Evolutionary conservation across 169 alveolate genomes (phyloP).

Genomic region (Condylostoma magnum): DNA sequence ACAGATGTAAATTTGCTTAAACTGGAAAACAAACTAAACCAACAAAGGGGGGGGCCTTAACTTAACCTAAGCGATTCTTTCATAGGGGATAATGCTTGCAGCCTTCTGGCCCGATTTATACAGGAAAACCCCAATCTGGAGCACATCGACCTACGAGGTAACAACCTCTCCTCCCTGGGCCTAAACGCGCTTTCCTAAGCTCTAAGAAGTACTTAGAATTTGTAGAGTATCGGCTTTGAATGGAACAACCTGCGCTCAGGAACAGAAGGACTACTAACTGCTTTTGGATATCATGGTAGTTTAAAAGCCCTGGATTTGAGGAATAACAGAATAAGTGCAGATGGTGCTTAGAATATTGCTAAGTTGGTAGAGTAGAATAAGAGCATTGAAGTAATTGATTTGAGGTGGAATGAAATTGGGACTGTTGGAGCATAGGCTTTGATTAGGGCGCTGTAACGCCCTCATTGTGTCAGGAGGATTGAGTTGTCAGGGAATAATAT

Average conservation of each 20-base stretch:
- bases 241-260: constrained; percentile 27
- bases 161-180: constrained; percentile 28
- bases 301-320: constrained; percentile 15
- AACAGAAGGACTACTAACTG: not conserved
- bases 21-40: constrained; percentile 17
- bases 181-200: not conserved
- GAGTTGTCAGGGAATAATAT: constrained; percentile 32
- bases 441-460: not conserved
- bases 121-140: constrained; percentile 4
- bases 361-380: constrained; percentile 8
- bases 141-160: constrained; percentile 26
- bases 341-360: constrained; percentile 22
- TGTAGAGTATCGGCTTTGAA: not conserved
- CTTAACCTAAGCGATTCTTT: constrained; percentile 21
- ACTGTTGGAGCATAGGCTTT: constrained; percentile 9
- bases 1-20: no score
- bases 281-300: not conserved
- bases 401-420: constrained; percentile 34
- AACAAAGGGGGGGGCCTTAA: constrained; percentile 9
- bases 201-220: not conserved
- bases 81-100: constrained; percentile 31
- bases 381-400: not conserved
- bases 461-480: not conserved
- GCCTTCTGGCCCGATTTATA: not conserved
- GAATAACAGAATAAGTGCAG: constrained; percentile 28